Evolutionary conservation across 345 rosid species (phyloP).

Genomic region (Gossypium thurberi): DNA sequence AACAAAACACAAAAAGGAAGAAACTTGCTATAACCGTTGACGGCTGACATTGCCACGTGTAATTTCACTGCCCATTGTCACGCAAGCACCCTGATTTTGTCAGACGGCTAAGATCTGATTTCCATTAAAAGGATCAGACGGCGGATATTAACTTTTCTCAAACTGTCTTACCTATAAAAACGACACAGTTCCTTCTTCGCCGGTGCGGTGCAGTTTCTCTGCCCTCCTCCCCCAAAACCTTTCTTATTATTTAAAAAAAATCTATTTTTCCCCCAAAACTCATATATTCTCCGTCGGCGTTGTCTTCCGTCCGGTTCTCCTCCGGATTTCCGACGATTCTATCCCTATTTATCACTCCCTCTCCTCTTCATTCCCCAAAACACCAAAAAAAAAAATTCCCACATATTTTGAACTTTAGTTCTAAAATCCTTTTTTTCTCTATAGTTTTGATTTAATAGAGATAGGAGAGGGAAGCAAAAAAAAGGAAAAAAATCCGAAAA

Average conservation of each 20-base stretch:
- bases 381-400: not conserved
- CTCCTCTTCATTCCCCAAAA: constrained; percentile 12
- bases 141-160: not conserved
- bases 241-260: not conserved
- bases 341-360: constrained; percentile 21
- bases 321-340: constrained; percentile 32
- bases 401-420: not conserved
- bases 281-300: constrained; percentile 23
- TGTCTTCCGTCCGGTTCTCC: constrained; percentile 19
- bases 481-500: constrained; percentile 4
- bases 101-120: not conserved
- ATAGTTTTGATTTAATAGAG: constrained; percentile 4
- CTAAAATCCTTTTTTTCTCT: constrained; percentile 14
- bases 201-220: constrained; percentile 56
- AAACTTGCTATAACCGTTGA: too few species aligned
- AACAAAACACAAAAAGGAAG: too few species aligned
- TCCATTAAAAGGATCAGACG: constrained; percentile 20
- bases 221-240: constrained; percentile 31
- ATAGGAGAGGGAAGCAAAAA: constrained; percentile 21
- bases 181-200: not conserved
- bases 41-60: too few species aligned
- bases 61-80: not conserved
- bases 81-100: not conserved
- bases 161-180: constrained; percentile 23
- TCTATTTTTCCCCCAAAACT: constrained; percentile 13